Base-by-base conservation (phyloP, 371 early-diverging fungal genomes). In the Caulochytrium protostelioides region DNA sequence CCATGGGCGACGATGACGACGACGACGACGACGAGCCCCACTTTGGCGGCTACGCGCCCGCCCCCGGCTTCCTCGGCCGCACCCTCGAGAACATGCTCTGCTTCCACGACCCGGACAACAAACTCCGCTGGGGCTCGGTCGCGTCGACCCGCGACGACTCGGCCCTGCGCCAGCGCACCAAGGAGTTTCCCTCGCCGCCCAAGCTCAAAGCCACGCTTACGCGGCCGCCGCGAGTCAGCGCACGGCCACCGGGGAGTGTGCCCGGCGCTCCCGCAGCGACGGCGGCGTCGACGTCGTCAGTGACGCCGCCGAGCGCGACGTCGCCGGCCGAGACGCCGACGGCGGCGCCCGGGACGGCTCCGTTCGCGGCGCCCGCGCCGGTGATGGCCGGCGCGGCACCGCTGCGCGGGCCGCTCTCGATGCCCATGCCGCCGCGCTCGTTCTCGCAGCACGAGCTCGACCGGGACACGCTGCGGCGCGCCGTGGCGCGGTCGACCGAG, bases 101-200 rank as follows among this genome's bases (percentile, higher is more conserved):
- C n/a, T 94, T 94, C 54, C 85, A 91, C 48, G 90, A 89, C 49
- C 70, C 76, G 1, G 34, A 44, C 1, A 57, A 47, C 6, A 1
- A 48, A 47, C 33, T 39, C 25, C n/a, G n/a, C n/a, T n/a, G n/a
- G n/a, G n/a, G n/a, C n/a, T 9, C 37, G 10, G 2, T 15, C 17
- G 23, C 19, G n/a, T 2, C 24, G 27, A 28, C 12, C 12, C 38
- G 17, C 20, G 14, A 4, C 14, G 18, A 30, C 12, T n/a, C n/a
- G n/a, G n/a, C n/a, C n/a, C n/a, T n/a, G n/a, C n/a, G n/a, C n/a
- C n/a, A n/a, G n/a, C n/a, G n/a, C n/a, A n/a, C n/a, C n/a, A n/a
- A n/a, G n/a, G n/a, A n/a, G n/a, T n/a, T n/a, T n/a, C n/a, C n/a
- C n/a, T n/a, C n/a, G n/a, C n/a, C n/a, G n/a, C n/a, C n/a, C n/a